Conservation (phyloP, 352 stramenopile species). For the Phytophthora sp. region DNA sequence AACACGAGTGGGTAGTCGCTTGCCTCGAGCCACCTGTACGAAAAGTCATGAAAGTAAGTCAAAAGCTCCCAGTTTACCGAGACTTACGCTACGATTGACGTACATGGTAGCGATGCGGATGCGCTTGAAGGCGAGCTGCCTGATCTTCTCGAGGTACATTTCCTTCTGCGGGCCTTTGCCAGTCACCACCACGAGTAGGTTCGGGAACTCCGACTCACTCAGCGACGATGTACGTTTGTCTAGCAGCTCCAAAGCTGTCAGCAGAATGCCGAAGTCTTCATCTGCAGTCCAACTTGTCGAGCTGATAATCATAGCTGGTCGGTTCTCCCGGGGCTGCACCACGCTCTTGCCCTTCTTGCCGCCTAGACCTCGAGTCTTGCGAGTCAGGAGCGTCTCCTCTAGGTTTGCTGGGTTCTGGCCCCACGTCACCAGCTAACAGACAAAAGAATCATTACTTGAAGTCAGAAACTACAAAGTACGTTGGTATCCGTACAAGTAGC, state of each 20-base stretch:
- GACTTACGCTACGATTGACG: neutral
- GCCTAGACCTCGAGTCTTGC: slow-evolving; percentile 28
- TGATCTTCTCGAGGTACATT: slow-evolving; percentile 89
- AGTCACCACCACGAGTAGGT: slow-evolving; percentile 95
- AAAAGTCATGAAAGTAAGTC: neutral
- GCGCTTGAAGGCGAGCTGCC: slow-evolving; percentile 68
- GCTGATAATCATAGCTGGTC: slow-evolving; percentile 86
- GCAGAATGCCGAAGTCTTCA: slow-evolving; percentile 98
- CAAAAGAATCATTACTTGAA: neutral
- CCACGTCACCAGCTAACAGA: slow-evolving; percentile 47
- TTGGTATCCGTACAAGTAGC: neutral
- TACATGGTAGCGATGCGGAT: slow-evolving; percentile 91
- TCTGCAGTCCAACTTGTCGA: slow-evolving; percentile 99
- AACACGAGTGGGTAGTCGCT: slow-evolving; percentile 96
- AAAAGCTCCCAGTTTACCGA: neutral
- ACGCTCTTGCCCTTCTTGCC: slow-evolving; percentile 31
- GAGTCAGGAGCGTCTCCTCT: slow-evolving; percentile 75
- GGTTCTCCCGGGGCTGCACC: slow-evolving; percentile 50
- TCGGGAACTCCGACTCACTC: slow-evolving; percentile 58
- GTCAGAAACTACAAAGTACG: neutral
- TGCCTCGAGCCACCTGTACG: slow-evolving; percentile 94
- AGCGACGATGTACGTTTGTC: slow-evolving; percentile 60
- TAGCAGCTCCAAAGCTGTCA: slow-evolving; percentile 90
- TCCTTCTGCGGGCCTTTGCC: slow-evolving; percentile 97
- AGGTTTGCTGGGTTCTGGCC: slow-evolving; percentile 19